Evolutionary conservation across 2,329 filamentous ascomycete genomes (phyloP), one percentile per base, ranked within the genome.

Genomic region (Raffaelea arxii): DNA sequence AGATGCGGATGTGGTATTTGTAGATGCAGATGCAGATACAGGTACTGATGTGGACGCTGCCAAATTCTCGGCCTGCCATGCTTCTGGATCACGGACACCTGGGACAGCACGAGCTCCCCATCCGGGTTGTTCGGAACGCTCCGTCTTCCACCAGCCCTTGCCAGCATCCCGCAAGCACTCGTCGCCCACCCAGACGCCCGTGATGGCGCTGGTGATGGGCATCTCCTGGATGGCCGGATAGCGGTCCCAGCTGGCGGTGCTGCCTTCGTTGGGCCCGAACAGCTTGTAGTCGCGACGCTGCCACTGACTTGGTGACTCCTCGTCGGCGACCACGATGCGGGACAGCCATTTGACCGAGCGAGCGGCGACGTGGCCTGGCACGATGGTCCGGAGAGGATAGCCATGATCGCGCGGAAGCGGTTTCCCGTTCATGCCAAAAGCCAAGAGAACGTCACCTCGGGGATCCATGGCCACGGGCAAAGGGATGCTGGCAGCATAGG

Each of bases 271-370:
- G 4, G 80, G 80, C 0, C 80, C 78, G 49, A 84, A 83, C 55
- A 74, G 77, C 58, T 84, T 84, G 62, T 85, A 84, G 58, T 85
- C 81, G 18, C 74, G 70, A 21, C 76, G 69, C 57, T 84, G 79
- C 79, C 80, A 82, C 56, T 82, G 74, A 38, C 73, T 80, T 4
- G 70, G 62, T 53, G 78, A 81, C 59, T 86, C 82, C 51, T 85
- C 81, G 47, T 80, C 77, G 35, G 78, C 76, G 2, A 85, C 66
- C 0, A 75, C 71, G 46, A 86, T 78, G 39, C 74, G 74, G 50
- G 71, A 77, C 2, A 86, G 65, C 82, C 81, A 86, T 56, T 86
- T 86, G 52, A 84, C 80, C 6, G 75, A 80, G 2, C 81, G 70
- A 1, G 80, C 82, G 1, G 80, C 82, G 2, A 84, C 80, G 43